Base-by-base conservation (phyloP, 2,329 filamentous ascomycete species). In the Colletotrichum sp. region DNA sequence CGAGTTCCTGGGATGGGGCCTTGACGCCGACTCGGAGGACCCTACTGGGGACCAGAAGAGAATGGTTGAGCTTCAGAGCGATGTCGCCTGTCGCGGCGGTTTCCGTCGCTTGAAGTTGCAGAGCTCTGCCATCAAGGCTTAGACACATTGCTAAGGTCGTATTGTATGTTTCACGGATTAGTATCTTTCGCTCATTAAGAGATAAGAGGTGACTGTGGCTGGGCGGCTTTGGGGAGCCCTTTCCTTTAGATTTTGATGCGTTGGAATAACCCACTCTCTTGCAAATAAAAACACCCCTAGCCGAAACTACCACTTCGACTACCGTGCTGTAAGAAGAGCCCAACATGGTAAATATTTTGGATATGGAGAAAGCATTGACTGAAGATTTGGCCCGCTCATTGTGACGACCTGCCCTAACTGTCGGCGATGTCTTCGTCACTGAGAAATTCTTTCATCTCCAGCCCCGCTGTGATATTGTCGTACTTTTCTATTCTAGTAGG, bases 21-120 rank as follows among this genome's bases (percentile, higher is more conserved):
- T 95, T 9, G 92, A 92, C 48, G 87, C 83, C 1, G 94, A 95
- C 66, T 93, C 93, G 0, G 82, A 83, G 56, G 93, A 95, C 82
- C 94, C 94, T 0, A 88, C 85, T 2, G 93, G 92, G 13, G 94
- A 96, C 80, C 94, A 96, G 90, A 94, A 93, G 90, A 89, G 89
- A 52, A 95, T 95, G 92, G 91, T 88, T 5, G 87, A 88, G 79
- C 84, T 95, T 79, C 94, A 95, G 87, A 88, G 92, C 83, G 87
- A 91, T 71, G 90, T 95, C 77, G 92, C 93, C 65, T 84, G 83
- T 56, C 85, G 89, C 55, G 94, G 94, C 58, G 94, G 94, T 4
- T 95, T 93, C 84, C 88, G 86, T 69, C 85, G 91, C 60, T 84
- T 92, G 62, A 80, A 79, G 56, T 52, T 77, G 13, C 69, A 73